Conservation (phyloP, 768 basidiomycete genomes). For the Daedaleopsis sinensis region DNA sequence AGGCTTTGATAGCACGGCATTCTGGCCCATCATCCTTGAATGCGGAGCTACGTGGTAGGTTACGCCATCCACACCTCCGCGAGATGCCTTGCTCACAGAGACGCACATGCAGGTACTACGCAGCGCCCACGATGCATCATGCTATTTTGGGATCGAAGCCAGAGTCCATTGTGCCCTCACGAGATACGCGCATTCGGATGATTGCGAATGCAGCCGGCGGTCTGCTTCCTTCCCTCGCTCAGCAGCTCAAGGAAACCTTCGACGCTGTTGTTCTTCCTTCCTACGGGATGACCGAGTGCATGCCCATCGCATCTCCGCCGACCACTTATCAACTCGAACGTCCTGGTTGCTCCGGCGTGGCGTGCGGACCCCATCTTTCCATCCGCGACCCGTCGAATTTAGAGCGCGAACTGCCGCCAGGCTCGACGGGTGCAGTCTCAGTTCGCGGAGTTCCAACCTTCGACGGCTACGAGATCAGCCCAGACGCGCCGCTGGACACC, state of each 20-base stretch:
- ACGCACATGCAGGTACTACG: constrained; percentile 49
- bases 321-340: constrained; percentile 48
- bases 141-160: constrained; percentile 47
- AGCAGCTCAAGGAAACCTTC: constrained; percentile 50
- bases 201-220: constrained; percentile 57
- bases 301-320: constrained; percentile 53
- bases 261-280: constrained; percentile 57
- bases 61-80: constrained; percentile 5
- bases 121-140: constrained; percentile 53
- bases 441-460: constrained; percentile 60
- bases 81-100: constrained; percentile 3
- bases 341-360: constrained; percentile 50
- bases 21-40: constrained; percentile 38
- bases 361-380: constrained; percentile 51
- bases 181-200: constrained; percentile 45
- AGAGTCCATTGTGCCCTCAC: constrained; percentile 32
- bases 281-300: constrained; percentile 61
- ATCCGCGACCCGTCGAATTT: constrained; percentile 42
- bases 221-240: constrained; percentile 54
- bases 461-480: constrained; percentile 51
- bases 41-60: constrained; percentile 54
- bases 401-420: constrained; percentile 40
- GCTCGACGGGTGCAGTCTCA: constrained; percentile 53
- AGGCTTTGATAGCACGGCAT: constrained; percentile 55
- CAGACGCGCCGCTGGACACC: constrained; percentile 44